phyloP scores from a whole-genome alignment of 129 eudicot genomes.

The Sambucus nigra region DNA sequence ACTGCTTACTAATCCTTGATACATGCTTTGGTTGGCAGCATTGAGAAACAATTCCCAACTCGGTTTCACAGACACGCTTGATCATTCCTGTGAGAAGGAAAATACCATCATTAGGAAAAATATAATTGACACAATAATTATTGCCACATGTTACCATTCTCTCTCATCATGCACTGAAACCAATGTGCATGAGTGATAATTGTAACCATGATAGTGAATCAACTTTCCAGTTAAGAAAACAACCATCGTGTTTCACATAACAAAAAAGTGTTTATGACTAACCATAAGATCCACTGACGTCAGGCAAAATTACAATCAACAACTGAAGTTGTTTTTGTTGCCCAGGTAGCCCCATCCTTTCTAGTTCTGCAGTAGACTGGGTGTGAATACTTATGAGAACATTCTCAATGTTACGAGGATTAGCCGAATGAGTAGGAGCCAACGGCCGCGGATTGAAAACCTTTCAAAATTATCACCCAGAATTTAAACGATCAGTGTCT shows the following conservation, averaged over 20 bases:
- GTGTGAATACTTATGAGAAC: slow-evolving; percentile 29
- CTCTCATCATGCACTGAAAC: too few species aligned
- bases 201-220: too few species aligned
- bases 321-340: slow-evolving; percentile 29
- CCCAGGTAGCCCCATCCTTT: slow-evolving; percentile 9
- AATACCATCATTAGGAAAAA: background rate
- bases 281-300: slow-evolving; percentile 59
- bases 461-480: slow-evolving; percentile 17
- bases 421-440: slow-evolving; percentile 16
- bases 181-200: too few species aligned
- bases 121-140: too few species aligned
- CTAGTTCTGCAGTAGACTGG: slow-evolving; percentile 12
- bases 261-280: background rate
- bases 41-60: slow-evolving; percentile 71
- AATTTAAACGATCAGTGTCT: background rate
- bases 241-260: too few species aligned
- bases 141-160: too few species aligned
- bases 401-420: slow-evolving; percentile 37
- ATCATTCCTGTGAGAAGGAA: slow-evolving; percentile 30
- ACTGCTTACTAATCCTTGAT: slow-evolving; percentile 24
- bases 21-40: slow-evolving; percentile 59
- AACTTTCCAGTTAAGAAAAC: background rate
- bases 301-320: slow-evolving; percentile 69
- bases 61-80: slow-evolving; percentile 67
- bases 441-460: slow-evolving; percentile 39